Conservation (phyloP, 2,329 filamentous ascomycete genomes). For the Chrysoporthe austroafricana region DNA sequence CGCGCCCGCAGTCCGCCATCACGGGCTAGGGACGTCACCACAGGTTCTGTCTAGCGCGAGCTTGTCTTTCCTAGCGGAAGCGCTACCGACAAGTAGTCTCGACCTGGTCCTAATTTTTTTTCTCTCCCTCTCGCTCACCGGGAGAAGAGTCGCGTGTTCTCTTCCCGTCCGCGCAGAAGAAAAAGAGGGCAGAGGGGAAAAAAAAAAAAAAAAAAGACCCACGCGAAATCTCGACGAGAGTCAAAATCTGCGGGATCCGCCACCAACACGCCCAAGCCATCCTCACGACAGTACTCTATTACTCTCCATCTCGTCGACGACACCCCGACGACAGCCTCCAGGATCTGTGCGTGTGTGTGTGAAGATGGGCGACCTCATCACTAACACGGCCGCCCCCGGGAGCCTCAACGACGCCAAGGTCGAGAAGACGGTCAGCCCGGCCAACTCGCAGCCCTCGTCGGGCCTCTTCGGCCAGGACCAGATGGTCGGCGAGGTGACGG, state of each 20-base stretch:
- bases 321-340: conserved; percentile 7
- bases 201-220: not conserved
- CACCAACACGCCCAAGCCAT: not conserved
- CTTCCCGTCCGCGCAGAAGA: not conserved
- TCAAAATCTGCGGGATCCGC: conserved; percentile 8
- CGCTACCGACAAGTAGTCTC: not conserved
- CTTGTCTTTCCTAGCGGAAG: not conserved
- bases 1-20: not conserved
- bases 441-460: conserved; percentile 24
- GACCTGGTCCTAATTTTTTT: not conserved
- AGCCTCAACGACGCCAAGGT: conserved; percentile 20
- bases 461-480: conserved; percentile 26
- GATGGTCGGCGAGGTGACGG: conserved; percentile 26
- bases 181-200: not conserved
- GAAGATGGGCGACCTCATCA: conserved; percentile 24
- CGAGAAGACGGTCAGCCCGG: conserved; percentile 26
- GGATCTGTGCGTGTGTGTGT: no score
- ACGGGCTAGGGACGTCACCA: not conserved
- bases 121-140: not conserved
- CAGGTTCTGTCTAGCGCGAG: not conserved
- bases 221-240: conserved; percentile 1
- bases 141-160: not conserved
- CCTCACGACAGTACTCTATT: conserved; percentile 8
- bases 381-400: conserved; percentile 6
- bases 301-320: conserved; percentile 20